Base-by-base conservation (phyloP, 164 flowering plant species). In the Santalum album region DNA sequence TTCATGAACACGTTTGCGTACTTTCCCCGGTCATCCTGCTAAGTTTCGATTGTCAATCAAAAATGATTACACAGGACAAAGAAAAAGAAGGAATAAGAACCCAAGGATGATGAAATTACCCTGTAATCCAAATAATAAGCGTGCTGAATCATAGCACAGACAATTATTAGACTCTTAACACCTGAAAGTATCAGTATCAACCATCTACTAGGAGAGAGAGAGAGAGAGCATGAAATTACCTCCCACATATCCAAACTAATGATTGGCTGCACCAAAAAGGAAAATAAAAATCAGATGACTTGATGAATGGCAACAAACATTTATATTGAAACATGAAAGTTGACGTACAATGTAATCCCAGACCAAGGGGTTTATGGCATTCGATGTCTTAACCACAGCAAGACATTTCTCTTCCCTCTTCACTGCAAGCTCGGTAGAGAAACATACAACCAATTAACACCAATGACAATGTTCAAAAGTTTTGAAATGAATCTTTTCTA, bases 231-330 rank as follows among this genome's bases (percentile, higher is more conserved):
- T 5, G 50, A 27, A 53, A 52, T 55, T 71, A 90, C 97, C 84
- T 91, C 98, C 98, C 96, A 91, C 84, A 86, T 57, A 67, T 88
- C 96, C 71, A 91, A 68, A 68, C 73, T 35, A 65, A 83, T 68
- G 47, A 92, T 74, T 12, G 96, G 99, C 99, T 92, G 91, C 81
- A 78, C 32, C 35, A 65, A 25, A 40, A 58, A 46, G n/a, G n/a
- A 61, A 17, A 58, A 53, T 48, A 32, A 46, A 19, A 57, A 43
- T 5, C 7, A 46, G 57, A 39, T 23, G 22, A 17, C 14, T 18
- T 51, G 25, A 15, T 38, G 48, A 56, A 43, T 43, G 5, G 19
- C 25, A 10, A 42, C 19, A 17, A 2, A 24, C 3, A 40, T 18
- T 36, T 15, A 60, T 7, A 35, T 15, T 16, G 5, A 34, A 17